Evolutionary conservation across 2,329 filamentous ascomycete genomes (phyloP).

Genomic region (Grosmannia serpens): DNA sequence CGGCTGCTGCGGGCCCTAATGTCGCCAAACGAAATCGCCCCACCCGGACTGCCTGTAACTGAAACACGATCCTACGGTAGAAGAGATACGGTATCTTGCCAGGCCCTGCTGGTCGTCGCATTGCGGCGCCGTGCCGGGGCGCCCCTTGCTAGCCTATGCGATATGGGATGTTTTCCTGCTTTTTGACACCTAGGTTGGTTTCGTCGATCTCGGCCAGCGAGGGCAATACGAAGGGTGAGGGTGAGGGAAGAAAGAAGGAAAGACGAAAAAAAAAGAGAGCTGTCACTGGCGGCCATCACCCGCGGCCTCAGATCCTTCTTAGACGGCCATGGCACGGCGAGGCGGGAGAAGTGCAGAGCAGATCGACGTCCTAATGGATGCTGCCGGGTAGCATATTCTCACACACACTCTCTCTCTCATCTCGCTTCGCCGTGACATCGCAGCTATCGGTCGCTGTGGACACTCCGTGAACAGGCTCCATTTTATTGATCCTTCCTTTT

Average conservation of each 20-base stretch:
- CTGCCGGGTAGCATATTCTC: too few relatives aligned
- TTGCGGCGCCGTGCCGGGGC: neutral
- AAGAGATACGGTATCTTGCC: too few relatives aligned
- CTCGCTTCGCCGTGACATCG: neutral
- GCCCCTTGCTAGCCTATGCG: neutral
- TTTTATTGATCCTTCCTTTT: neutral
- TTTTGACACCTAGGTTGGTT: neutral
- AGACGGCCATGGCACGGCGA: too few relatives aligned
- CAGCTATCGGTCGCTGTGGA: neutral
- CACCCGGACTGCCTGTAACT: neutral
- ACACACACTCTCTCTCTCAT: neutral
- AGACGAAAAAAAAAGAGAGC: neutral
- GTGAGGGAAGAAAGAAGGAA: neutral
- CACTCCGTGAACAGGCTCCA: neutral
- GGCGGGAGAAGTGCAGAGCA: too few relatives aligned
- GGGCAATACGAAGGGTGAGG: neutral
- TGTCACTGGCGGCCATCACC: neutral
- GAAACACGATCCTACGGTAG: neutral
- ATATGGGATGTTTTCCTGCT: neutral
- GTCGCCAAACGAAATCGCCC: neutral
- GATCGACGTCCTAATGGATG: too few relatives aligned
- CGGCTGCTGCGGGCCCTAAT: neutral
- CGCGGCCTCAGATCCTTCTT: neutral
- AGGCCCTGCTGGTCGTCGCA: neutral
- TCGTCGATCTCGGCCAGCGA: neutral